Conservation (phyloP, 2,329 filamentous ascomycete genomes). For the Aureobasidium namibiae region DNA sequence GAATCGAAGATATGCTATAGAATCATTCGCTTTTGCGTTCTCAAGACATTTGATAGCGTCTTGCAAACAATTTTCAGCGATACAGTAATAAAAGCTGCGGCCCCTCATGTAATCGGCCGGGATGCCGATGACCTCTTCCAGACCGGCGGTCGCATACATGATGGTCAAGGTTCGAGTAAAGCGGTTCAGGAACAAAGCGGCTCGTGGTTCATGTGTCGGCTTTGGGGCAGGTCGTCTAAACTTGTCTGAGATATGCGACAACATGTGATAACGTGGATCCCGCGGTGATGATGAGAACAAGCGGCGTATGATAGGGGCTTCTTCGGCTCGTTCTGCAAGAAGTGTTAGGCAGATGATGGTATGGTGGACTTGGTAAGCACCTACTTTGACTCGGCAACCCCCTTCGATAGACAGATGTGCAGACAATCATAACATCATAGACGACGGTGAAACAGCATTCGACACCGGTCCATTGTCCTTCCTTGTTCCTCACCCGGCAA, state of each 20-base stretch:
- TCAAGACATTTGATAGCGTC: conserved; percentile 74
- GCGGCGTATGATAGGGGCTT: conserved; percentile 69
- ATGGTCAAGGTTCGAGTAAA: conserved; percentile 76
- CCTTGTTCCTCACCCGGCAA: conserved; percentile 59
- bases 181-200: conserved; percentile 76
- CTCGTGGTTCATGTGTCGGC: conserved; percentile 64
- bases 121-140: conserved; percentile 68
- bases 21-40: conserved; percentile 82
- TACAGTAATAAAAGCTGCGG: conserved; percentile 81
- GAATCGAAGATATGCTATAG: conserved; percentile 81
- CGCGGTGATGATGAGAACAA: conserved; percentile 73
- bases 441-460: conserved; percentile 88
- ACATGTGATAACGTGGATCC: conserved; percentile 83
- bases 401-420: conserved; percentile 66
- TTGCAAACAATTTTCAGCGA: conserved; percentile 65
- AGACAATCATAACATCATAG: conserved; percentile 78
- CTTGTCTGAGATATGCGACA: conserved; percentile 75
- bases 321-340: conserved; percentile 62
- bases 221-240: conserved; percentile 53
- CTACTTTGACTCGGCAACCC: conserved; percentile 66
- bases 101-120: conserved; percentile 60
- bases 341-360: background rate
- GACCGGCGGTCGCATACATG: conserved; percentile 77
- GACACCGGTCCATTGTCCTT: conserved; percentile 67
- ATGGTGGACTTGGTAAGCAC: conserved; percentile 22